Evolutionary conservation across 495 filamentous ascomycete species (phyloP), one percentile per base, ranked within the genome.

Genomic region (Lineolata rhizophorae): DNA sequence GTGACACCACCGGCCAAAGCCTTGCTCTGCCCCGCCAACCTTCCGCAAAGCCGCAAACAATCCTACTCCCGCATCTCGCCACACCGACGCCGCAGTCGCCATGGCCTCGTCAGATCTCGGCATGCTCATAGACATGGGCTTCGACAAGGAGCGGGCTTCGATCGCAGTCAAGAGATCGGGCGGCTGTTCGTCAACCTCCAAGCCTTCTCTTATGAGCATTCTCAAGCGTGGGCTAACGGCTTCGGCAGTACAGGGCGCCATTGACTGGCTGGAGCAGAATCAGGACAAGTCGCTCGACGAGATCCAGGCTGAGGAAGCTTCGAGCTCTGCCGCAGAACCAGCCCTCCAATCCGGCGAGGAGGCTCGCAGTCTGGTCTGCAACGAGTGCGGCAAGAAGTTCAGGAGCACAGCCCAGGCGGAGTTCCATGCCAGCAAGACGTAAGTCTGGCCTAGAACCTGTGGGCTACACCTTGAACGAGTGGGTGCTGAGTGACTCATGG

Each of bases 261-360:
- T 97, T 34, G 77, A 87, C 53, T 97, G 90, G 87, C 66, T 97
- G 6, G 87, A 91, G 46, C 60, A 70, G 41, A 91, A 83, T 40
- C 70, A 87, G 47, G 79, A 87, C 51, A 85, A 71, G 44, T 56
- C 75, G 1, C 43, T 84, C 20, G 80, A 91, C 10, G 72, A 85
- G 43, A 69, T 93, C 36, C 60, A 52, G 11, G 57, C 55, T 20
- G 44, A 62, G 9, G 13, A 28, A 1, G 14, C 15, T 18, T 24
- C 11, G 10, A 31, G 5, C 12, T 33, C 5, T n/a, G 56, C 53
- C 12, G 51, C 60, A 14, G 54, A 65, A 37, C 46, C 52, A 5
- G 54, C 63, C 4, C 56, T 77, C 5, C 59, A 74, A 33, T 64
- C 64, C 15, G 73, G 71, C 30, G 68, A 70, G 41, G 54, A 62